A percentile compares a stretch with the other conserved stretches of the same genome.
phyloP scores from a whole-genome alignment of 768 basidiomycete genomes.

The Pholiota conissans region DNA sequence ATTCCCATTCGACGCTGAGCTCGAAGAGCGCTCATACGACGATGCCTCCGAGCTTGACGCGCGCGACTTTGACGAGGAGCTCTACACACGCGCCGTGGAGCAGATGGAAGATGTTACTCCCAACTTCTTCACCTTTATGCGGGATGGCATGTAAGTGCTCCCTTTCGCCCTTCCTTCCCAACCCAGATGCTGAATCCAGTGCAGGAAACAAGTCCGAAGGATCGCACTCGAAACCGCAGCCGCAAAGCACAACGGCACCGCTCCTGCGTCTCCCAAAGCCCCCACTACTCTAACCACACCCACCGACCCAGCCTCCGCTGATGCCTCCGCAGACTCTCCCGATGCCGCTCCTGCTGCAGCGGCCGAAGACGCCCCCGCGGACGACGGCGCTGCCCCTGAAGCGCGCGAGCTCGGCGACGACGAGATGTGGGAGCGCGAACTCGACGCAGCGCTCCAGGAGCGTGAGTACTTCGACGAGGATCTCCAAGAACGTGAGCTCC shows the following conservation, averaged over 20 bases:
- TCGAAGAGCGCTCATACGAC: background rate
- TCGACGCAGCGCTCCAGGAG: background rate
- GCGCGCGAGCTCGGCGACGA: background rate
- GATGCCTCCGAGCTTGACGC: background rate
- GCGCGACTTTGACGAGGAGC: background rate
- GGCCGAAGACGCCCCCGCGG: background rate
- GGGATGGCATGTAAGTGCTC: background rate
- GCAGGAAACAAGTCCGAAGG: constrained; percentile 1
- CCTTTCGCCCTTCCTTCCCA: background rate
- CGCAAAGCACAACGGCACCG: background rate
- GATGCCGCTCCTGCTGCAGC: background rate
- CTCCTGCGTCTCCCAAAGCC: background rate
- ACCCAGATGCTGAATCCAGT: too few species aligned
- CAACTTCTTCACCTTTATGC: constrained; percentile 2
- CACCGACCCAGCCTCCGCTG: background rate
- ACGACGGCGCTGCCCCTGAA: background rate
- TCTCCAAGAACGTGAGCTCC: background rate
- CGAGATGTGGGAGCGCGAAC: background rate
- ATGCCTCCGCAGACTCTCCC: background rate
- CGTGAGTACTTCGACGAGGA: background rate
- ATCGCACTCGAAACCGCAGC: background rate
- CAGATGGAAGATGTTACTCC: background rate
- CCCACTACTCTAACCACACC: background rate
- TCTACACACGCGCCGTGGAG: constrained; percentile 1
- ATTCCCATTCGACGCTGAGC: constrained; percentile 1